These are phyloP conservation scores for Brasenia schreberi DNA, from an alignment of 164 flowering plant species.

Conservation along the genomic window DNA sequence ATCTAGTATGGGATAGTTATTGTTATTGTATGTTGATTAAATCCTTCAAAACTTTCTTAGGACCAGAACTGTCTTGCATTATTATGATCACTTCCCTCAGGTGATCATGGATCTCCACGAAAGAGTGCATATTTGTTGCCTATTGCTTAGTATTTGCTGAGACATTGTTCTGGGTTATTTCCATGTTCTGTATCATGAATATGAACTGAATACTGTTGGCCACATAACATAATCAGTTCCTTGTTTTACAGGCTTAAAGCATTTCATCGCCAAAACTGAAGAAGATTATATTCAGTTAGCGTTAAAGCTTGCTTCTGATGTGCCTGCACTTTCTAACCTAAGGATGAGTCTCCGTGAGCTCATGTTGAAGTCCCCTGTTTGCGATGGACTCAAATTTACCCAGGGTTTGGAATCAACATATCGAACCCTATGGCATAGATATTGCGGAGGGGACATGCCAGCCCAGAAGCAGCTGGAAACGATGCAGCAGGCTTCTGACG, in stretches of 20 bases:
- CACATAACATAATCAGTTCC: neutral
- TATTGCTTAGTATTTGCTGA: too few relatives aligned
- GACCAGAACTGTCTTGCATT: too few relatives aligned
- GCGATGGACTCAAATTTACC: conserved; percentile 62
- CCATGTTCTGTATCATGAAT: too few relatives aligned
- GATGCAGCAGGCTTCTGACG: conserved; percentile 17
- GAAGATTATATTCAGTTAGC: conserved; percentile 78
- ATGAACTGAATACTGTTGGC: neutral
- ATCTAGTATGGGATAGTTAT: too few relatives aligned
- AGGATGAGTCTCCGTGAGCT: conserved; percentile 68
- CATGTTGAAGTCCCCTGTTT: conserved; percentile 81
- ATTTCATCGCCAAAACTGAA: conserved; percentile 75
- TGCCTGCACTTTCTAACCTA: conserved; percentile 57
- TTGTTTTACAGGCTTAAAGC: conserved; percentile 44
- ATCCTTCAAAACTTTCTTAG: too few relatives aligned
- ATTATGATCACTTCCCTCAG: too few relatives aligned
- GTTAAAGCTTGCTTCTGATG: conserved; percentile 59
- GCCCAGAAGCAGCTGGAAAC: conserved; percentile 43
- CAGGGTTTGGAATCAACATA: conserved; percentile 53
- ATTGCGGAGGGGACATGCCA: conserved; percentile 79
- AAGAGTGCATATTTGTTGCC: too few relatives aligned
- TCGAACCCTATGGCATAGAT: conserved; percentile 70
- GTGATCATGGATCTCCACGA: too few relatives aligned
- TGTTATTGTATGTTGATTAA: too few relatives aligned
- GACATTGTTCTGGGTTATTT: too few relatives aligned